Conservation (phyloP, 176 grass and related monocot species). For the Lolium multiflorum region DNA sequence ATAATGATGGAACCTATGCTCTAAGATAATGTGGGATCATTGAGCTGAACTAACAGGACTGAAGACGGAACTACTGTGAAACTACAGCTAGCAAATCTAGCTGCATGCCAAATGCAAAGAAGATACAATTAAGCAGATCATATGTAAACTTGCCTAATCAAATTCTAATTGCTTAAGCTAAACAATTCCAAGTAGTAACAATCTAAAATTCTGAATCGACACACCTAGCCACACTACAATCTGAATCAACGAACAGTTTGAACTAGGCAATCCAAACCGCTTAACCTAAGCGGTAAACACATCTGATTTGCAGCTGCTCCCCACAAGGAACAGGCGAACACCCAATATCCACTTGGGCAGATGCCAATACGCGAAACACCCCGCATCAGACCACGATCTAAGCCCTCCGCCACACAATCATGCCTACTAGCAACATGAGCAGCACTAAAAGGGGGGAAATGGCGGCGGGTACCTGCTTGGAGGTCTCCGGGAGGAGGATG, state of each 20-base stretch:
- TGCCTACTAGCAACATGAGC: not conserved
- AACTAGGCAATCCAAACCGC: not conserved
- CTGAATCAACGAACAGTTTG: not conserved
- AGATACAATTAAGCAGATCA: not conserved
- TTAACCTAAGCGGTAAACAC: too few species aligned
- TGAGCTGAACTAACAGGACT: not conserved
- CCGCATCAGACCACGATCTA: not conserved
- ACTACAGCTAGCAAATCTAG: not conserved
- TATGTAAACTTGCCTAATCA: not conserved
- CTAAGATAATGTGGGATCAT: not conserved
- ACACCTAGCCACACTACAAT: not conserved
- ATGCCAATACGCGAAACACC: not conserved
- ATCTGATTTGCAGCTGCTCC: not conserved
- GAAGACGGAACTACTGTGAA: not conserved
- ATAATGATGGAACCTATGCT: not conserved
- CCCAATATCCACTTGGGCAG: not conserved
- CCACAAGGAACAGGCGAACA: not conserved
- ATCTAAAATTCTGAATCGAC: not conserved
- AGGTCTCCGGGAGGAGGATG: constrained; percentile 92
- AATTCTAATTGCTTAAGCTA: not conserved
- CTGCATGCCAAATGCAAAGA: not conserved
- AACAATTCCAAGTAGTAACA: too few species aligned
- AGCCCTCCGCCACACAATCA: not conserved
- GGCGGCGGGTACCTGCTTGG: constrained; percentile 62
- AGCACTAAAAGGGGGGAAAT: not conserved